Evolutionary conservation across 495 filamentous ascomycete genomes (phyloP).

Genomic region (Penicillium robsamsonii): DNA sequence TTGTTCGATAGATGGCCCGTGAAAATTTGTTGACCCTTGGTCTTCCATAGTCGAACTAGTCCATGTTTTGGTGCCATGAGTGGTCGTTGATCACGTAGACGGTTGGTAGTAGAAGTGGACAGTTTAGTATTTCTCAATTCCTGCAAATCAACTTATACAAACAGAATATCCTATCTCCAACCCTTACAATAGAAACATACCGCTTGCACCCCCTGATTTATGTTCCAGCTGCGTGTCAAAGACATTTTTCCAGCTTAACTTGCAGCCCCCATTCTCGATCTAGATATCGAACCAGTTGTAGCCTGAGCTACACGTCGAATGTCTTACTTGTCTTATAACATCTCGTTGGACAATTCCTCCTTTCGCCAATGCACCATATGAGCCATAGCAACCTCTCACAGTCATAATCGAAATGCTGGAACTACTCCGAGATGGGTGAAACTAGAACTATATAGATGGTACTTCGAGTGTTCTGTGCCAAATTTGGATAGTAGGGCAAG

Average conservation of each 20-base stretch:
- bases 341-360: background rate
- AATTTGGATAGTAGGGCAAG: background rate
- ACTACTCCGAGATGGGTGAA: background rate
- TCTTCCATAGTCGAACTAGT: slow-evolving; percentile 51
- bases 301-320: background rate
- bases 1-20: slow-evolving; percentile 36
- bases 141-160: background rate
- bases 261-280: background rate
- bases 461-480: background rate
- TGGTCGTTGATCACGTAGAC: background rate
- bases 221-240: background rate
- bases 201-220: background rate
- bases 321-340: background rate
- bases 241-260: background rate
- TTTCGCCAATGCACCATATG: background rate
- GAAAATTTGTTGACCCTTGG: slow-evolving; percentile 42
- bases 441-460: background rate
- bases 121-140: background rate
- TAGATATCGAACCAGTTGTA: slow-evolving; percentile 1
- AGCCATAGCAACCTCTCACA: slow-evolving; percentile 3
- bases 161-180: background rate
- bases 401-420: slow-evolving; percentile 1
- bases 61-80: background rate
- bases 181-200: background rate
- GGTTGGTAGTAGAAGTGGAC: background rate